Base-by-base conservation (phyloP, 371 early-diverging fungal genomes). In the Mortierella sp. region DNA sequence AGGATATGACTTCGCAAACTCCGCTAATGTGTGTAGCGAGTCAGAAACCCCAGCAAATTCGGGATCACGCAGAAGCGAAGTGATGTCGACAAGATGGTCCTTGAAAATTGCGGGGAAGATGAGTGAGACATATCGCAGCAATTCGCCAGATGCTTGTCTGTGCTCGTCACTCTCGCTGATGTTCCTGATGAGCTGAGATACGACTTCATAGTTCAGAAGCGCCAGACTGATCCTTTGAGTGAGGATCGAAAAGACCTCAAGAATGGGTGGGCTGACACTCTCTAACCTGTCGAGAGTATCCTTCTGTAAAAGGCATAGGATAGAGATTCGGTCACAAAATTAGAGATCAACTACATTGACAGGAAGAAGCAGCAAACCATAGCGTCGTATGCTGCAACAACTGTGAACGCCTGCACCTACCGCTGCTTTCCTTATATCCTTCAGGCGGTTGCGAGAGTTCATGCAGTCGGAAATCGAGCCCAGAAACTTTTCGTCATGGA, bases 161-260 rank as follows among this genome's bases (percentile, higher is more conserved):
- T 57, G 50, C 17, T 63, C 75, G 42, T 83, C 80, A 19, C 41
- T 51, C 31, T 57, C 62, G 58, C 58, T 64, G 19, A 83, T 54
- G 34, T 70, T 83, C 39, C 81, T 71, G 49, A 92, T 79, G 69
- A 92, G 59, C 58, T 65, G 50, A 50, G 92, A 80, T 26, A 93
- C 69, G 51, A 89, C 67, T 55, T 82, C 83, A 61, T 86, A 82
- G 60, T 89, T 86, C 53, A 93, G 78, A 12, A 90, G 67, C 5
- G 88, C 86, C 42, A 92, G 69, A 17, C 90, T 86, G 27, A 90
- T 84, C 6, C 91, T 83, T n/a, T 90, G 87, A 31, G 95, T 73
- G 8, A 95, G 72, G 9, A 91, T 73, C 4, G 86, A 82, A 27
- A 95, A 92, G 0, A 91, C 83, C 26, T 95, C 95, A 12, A 83